Evolutionary conservation across 106 monocot genomes (phyloP).

Genomic region (Platanthera guangdongensis): DNA sequence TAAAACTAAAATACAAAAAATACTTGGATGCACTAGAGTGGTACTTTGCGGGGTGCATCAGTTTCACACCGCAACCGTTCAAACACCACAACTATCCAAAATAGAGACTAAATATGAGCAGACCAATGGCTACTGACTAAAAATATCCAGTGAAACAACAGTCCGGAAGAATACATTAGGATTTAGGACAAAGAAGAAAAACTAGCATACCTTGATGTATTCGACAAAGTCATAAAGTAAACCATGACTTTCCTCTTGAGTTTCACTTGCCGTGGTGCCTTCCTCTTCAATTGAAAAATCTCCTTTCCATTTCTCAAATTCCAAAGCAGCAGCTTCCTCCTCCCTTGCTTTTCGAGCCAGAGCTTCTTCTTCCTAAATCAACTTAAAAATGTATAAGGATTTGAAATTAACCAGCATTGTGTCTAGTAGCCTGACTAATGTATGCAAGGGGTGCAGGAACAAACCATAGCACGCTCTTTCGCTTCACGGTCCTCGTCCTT

Average conservation of each 20-base stretch:
- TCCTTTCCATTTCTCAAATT: conserved; percentile 97
- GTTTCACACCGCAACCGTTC: no score
- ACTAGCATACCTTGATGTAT: conserved; percentile 68
- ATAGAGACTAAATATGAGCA: background rate
- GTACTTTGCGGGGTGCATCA: no score
- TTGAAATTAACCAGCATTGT: background rate
- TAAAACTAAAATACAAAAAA: no score
- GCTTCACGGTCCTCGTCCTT: conserved; percentile 97
- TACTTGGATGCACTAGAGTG: no score
- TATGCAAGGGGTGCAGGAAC: conserved; percentile 2
- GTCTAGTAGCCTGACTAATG: background rate
- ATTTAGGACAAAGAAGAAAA: background rate
- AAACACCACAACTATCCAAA: no score
- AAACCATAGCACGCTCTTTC: conserved; percentile 65
- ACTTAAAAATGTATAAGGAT: background rate
- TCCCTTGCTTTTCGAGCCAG: conserved; percentile 69
- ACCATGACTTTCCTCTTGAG: conserved; percentile 58
- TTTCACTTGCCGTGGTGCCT: conserved; percentile 77
- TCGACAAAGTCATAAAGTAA: conserved; percentile 83
- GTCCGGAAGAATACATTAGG: background rate
- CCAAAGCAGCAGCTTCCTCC: conserved; percentile 79
- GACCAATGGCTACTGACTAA: background rate
- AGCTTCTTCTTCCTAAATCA: conserved; percentile 83
- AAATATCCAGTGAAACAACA: background rate
- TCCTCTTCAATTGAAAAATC: conserved; percentile 92